Evolutionary conservation across 139 green algal genomes (phyloP), one percentile per base, ranked within the genome.

Genomic region (Astrephomene gubernaculifera): DNA sequence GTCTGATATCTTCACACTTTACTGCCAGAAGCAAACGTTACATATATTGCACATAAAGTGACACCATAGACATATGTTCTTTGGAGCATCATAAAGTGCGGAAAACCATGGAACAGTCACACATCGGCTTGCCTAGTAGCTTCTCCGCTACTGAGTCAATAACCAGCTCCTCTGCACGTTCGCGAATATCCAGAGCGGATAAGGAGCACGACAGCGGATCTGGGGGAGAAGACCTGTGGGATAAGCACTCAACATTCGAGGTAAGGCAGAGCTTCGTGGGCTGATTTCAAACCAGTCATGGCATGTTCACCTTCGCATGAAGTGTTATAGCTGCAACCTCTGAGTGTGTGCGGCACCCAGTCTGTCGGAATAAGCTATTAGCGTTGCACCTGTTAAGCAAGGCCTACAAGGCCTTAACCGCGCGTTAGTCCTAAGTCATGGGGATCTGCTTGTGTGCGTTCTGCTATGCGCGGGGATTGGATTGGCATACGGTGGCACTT

Each of bases 221-320:
- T 2, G 27, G 33, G 19, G 49, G 71, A 35, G n/a, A 63, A 22
- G 71, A 80, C 45, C 33, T 80, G 8, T n/a, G 65, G 31, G 71
- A 80, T 19, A 49, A 49, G 35, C 31, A 49, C 12, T 80, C 71
- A 21, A n/a, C 71, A 9, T 43, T 80, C 5, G 71, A 80, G 71
- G 71, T 80, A 45, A 53, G 67, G 8, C 49, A 57, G 14, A 57
- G 17, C 49, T 25, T 57, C 49, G 12, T 57, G n/a, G n/a, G n/a
- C n/a, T n/a, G n/a, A n/a, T n/a, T n/a, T n/a, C n/a, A n/a, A n/a
- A n/a, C n/a, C n/a, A n/a, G n/a, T n/a, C n/a, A n/a, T n/a, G n/a
- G n/a, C n/a, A n/a, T n/a, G n/a, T n/a, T n/a, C n/a, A n/a, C n/a
- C n/a, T n/a, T n/a, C n/a, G n/a, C n/a, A n/a, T n/a, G n/a, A n/a